Evolutionary conservation across 306 rosid species (phyloP), one percentile per base, ranked within the genome.

Genomic region (Corylus americana): DNA sequence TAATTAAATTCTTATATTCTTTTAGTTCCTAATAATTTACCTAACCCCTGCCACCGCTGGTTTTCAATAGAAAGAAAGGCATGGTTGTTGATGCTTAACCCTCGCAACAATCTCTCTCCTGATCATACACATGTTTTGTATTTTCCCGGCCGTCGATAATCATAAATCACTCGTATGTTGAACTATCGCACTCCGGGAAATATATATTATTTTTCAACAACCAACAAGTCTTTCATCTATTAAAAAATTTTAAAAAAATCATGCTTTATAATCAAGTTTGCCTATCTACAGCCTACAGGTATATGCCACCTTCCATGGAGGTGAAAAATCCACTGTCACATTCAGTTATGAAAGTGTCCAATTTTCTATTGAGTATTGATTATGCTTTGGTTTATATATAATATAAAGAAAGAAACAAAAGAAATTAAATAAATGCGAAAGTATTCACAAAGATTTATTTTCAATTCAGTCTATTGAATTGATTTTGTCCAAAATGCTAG

Each of bases 171-270:
- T 75, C 80, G 14, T 20, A 22, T 8, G 87, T 76, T 86, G 78
- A 75, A 79, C 82, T 42, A 85, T 87, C 89, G 67, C 81, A 29
- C 42, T 80, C 83, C 68, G 53, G 31, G 85, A 86, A 78, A 88
- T 71, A 76, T 62, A 88, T 71, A 76, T 62, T n/a, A 10, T 74
- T 78, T 68, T 78, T 55, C 64, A 85, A 75, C 92, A 78, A 83
- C 90, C 79, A 64, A 2, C 79, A 64, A 2, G 29, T 42, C 51
- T 10, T 8, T 1, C 11, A 22, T 22, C 25, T 22, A 22, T 22
- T 22, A 22, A 22, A 22, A 22, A 22, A 22, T 22, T 22, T 0
- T 0, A 22, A 22, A 27, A 59, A 3, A 39, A 9, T 42, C 25
- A 79, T 55, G 55, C 76, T 71, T 76, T 17, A 48, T 45, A 48